Evolutionary conservation across 805 yeast species (phyloP).

Genomic region (Zygosaccharomyces pseudorouxii): DNA sequence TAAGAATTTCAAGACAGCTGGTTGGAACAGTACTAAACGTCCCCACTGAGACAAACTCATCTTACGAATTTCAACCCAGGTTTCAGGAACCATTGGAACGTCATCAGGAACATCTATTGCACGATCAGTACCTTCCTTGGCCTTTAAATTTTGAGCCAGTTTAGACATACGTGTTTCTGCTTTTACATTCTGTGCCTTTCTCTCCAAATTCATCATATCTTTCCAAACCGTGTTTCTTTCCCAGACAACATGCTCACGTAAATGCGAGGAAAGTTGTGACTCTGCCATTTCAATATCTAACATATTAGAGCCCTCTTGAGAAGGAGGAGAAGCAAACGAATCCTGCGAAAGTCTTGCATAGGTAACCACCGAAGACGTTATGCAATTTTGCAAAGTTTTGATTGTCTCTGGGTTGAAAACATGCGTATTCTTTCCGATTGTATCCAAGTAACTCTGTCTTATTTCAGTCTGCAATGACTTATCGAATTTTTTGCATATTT

Average conservation of each 20-base stretch:
- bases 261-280: constrained; percentile 46
- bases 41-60: constrained; percentile 15
- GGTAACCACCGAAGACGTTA: constrained; percentile 49
- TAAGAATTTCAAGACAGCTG: constrained; percentile 39
- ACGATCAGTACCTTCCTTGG: constrained; percentile 26
- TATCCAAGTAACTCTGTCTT: constrained; percentile 52
- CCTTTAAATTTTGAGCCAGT: constrained; percentile 11
- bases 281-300: constrained; percentile 40
- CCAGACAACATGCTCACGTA: constrained; percentile 94
- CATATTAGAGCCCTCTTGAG: constrained; percentile 10
- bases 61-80: constrained; percentile 18
- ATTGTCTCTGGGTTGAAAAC: constrained; percentile 52
- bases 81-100: constrained; percentile 14
- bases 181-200: constrained; percentile 75
- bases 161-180: constrained; percentile 33
- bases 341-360: constrained; percentile 46
- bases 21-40: constrained; percentile 30
- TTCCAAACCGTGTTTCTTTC: constrained; percentile 98
- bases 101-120: constrained; percentile 22
- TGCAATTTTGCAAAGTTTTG: constrained; percentile 44
- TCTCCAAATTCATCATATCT: constrained; percentile 86
- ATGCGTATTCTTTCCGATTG: constrained; percentile 44
- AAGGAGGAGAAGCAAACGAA: constrained; percentile 12
- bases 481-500: constrained; percentile 88
- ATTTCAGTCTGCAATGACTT: constrained; percentile 64